phyloP scores from a whole-genome alignment of 1,139 yeast genomes.

The Arxiozyma heterogenica region DNA sequence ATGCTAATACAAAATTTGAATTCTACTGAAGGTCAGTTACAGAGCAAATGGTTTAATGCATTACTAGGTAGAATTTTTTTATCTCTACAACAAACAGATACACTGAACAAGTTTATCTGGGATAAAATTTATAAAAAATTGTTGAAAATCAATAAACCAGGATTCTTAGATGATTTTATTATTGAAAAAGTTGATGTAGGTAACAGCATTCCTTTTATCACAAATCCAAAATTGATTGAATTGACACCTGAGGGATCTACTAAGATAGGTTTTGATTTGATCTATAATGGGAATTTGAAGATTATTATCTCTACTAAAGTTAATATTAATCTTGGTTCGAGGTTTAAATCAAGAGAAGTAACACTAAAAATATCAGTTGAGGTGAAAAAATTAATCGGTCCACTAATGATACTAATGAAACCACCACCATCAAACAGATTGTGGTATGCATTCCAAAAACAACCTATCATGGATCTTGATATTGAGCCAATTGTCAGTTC shows the following conservation, averaged over 20 bases:
- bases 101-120: slow-evolving; percentile 48
- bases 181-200: slow-evolving; percentile 73
- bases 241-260: slow-evolving; percentile 76
- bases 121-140: slow-evolving; percentile 60
- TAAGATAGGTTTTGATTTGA: slow-evolving; percentile 50
- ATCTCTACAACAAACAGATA: slow-evolving; percentile 62
- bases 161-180: slow-evolving; percentile 72
- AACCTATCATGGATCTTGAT: slow-evolving; percentile 64
- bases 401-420: slow-evolving; percentile 57
- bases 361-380: slow-evolving; percentile 67
- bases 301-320: slow-evolving; percentile 74
- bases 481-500: slow-evolving; percentile 87
- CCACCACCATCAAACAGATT: slow-evolving; percentile 85
- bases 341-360: slow-evolving; percentile 72
- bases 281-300: slow-evolving; percentile 65
- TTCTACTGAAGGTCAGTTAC: slow-evolving; percentile 73
- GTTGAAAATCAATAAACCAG: slow-evolving; percentile 74
- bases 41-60: slow-evolving; percentile 87
- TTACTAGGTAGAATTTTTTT: slow-evolving; percentile 72
- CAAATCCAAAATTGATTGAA: slow-evolving; percentile 60
- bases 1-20: slow-evolving; percentile 66
- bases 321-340: slow-evolving; percentile 60
- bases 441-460: slow-evolving; percentile 81
- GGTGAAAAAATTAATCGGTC: slow-evolving; percentile 63
- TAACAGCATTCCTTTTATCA: slow-evolving; percentile 65